These are phyloP conservation scores for Apiotrichum sp. DNA, from an alignment of 1,284 basidiomycete genomes.

Conservation along the genomic window DNA sequence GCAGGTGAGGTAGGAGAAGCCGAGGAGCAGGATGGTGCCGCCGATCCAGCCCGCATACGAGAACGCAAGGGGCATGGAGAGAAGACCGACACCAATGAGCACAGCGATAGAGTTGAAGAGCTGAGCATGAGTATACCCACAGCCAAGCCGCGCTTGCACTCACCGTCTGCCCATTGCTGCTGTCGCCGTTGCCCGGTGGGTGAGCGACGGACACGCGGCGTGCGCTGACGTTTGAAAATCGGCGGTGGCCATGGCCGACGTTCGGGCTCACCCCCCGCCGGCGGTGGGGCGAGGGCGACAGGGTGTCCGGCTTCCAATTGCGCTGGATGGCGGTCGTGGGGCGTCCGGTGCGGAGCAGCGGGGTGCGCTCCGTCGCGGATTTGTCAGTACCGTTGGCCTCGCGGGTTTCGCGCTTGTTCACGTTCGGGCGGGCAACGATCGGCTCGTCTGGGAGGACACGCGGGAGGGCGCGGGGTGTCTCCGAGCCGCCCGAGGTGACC, in stretches of 20 bases:
- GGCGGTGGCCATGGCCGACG: not conserved
- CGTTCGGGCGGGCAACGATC: not conserved
- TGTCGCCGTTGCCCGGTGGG: conserved; percentile 50
- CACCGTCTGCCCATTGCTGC: conserved; percentile 76
- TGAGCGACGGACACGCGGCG: conserved; percentile 19
- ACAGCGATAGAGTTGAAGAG: conserved; percentile 88
- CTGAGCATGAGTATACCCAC: conserved; percentile 45
- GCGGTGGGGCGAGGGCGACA: conserved; percentile 2
- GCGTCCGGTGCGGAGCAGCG: conserved; percentile 2
- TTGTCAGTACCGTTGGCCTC: not conserved
- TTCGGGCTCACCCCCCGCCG: not conserved
- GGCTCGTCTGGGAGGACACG: conserved; percentile 8
- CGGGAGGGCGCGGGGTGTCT: conserved; percentile 8
- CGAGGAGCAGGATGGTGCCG: conserved; percentile 66
- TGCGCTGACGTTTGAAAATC: conserved; percentile 8
- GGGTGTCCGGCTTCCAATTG: not conserved
- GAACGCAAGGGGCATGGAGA: conserved; percentile 82
- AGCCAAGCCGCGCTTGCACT: conserved; percentile 24
- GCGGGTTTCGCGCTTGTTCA: not conserved
- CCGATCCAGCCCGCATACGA: conserved; percentile 78
- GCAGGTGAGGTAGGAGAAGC: conserved; percentile 73
- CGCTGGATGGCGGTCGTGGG: not conserved
- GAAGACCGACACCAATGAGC: conserved; percentile 78
- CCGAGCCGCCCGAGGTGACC: conserved; percentile 5
- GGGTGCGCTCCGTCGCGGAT: conserved; percentile 5